Conservation (phyloP, 1,139 yeast genomes). For the Blastobotrys capitulatus region DNA sequence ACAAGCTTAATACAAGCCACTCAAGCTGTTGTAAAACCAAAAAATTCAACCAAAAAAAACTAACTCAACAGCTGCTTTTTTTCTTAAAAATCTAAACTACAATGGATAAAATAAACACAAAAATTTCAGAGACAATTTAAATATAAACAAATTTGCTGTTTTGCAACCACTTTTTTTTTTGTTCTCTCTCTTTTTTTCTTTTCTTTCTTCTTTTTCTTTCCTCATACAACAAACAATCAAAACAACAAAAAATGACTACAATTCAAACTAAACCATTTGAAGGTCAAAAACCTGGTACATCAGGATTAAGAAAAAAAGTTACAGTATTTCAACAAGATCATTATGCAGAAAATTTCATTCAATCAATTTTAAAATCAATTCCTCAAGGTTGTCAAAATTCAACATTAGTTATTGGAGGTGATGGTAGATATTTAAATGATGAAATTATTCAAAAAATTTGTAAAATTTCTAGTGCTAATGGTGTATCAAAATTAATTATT, state of each 20-base stretch:
- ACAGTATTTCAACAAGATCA: conserved; percentile 71
- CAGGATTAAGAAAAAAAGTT: conserved; percentile 92
- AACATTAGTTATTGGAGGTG: conserved; percentile 90
- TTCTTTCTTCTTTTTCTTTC: neutral
- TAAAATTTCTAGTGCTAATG: conserved; percentile 84
- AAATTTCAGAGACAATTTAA: neutral
- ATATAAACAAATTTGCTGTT: neutral
- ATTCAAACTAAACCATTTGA: conserved; percentile 66
- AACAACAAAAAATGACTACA: conserved; percentile 16
- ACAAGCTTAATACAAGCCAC: too few species aligned
- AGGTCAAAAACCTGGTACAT: conserved; percentile 98
- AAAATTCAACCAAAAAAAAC: too few species aligned
- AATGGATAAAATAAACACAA: too few species aligned
- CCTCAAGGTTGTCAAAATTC: conserved; percentile 81
- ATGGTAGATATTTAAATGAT: conserved; percentile 89
- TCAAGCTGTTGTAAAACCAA: too few species aligned
- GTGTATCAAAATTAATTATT: conserved; percentile 74
- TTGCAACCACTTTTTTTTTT: neutral
- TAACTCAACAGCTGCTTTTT: too few species aligned
- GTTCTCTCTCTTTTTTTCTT: neutral
- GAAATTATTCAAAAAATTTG: conserved; percentile 77
- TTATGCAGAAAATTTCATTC: conserved; percentile 92
- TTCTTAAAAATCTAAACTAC: too few species aligned
- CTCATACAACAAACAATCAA: neutral
- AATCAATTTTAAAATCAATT: conserved; percentile 75